phyloP scores from a whole-genome alignment of 2,329 filamentous ascomycete species.

The Exophiala aquamarina region DNA sequence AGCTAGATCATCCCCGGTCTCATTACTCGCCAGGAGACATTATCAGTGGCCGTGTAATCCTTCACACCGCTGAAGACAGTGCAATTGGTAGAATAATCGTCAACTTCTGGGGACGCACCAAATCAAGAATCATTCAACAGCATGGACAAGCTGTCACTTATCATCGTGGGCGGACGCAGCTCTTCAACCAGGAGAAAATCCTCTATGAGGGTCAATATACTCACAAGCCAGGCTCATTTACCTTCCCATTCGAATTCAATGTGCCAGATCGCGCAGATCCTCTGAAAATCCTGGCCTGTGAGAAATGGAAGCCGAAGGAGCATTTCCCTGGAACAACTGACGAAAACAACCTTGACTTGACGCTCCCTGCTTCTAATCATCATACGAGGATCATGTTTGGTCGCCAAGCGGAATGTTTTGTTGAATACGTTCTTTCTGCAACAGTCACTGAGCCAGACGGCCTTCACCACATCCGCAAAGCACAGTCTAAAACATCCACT shows the following conservation, averaged over 20 bases:
- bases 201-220: conserved; percentile 26
- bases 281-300: conserved; percentile 9
- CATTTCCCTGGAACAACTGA: conserved; percentile 17
- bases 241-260: conserved; percentile 23
- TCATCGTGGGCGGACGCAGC: conserved; percentile 19
- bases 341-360: conserved; percentile 15
- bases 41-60: conserved; percentile 20
- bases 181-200: conserved; percentile 19
- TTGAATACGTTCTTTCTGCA: conserved; percentile 26
- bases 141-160: conserved; percentile 20
- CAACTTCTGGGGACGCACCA: conserved; percentile 24
- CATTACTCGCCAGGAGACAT: conserved; percentile 22
- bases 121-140: conserved; percentile 22
- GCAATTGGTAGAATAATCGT: conserved; percentile 21
- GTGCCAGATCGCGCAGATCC: conserved; percentile 21
- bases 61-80: conserved; percentile 21
- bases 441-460: conserved; percentile 24
- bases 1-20: conserved; percentile 12
- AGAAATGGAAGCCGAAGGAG: conserved; percentile 24
- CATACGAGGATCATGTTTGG: conserved; percentile 18
- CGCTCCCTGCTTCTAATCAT: conserved; percentile 21
- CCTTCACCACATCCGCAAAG: conserved; percentile 17
- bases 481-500: conserved; percentile 16
- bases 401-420: conserved; percentile 17
- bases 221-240: conserved; percentile 22